Conservation (phyloP, 768 basidiomycete genomes). For the Gyrodon lividus region DNA sequence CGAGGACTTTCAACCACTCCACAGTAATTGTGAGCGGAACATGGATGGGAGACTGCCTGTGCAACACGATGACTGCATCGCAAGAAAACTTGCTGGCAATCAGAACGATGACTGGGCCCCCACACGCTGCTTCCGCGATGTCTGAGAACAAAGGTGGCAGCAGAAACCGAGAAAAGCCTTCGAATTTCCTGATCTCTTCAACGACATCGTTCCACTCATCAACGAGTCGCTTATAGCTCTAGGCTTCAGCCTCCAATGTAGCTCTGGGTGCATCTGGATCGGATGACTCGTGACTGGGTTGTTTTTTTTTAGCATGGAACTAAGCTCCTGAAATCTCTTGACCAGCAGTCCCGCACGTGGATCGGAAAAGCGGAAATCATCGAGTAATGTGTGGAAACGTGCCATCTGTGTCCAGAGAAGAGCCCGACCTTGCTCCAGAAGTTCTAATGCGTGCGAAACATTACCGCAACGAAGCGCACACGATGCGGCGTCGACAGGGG, state of each 20-base stretch:
- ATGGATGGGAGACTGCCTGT: background rate
- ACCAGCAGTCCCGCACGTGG: background rate
- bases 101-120: slow-evolving; percentile 3
- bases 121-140: slow-evolving; percentile 1
- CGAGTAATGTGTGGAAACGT: slow-evolving; percentile 12
- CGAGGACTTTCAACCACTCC: background rate
- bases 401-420: slow-evolving; percentile 14
- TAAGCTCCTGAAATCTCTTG: background rate
- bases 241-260: background rate
- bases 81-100: background rate
- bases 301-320: background rate
- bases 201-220: slow-evolving; percentile 12
- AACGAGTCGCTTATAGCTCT: background rate
- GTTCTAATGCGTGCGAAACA: slow-evolving; percentile 23
- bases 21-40: background rate
- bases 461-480: slow-evolving; percentile 11
- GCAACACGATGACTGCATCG: slow-evolving; percentile 7
- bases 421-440: slow-evolving; percentile 24
- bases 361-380: background rate
- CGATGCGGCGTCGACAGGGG: slow-evolving; percentile 1
- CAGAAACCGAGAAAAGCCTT: slow-evolving; percentile 14
- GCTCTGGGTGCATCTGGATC: background rate
- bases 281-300: background rate
- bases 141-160: slow-evolving; percentile 8
- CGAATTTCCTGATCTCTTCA: slow-evolving; percentile 6